phyloP scores from a whole-genome alignment of 176 grass and related monocot species.

The Triticum dicoccoides region DNA sequence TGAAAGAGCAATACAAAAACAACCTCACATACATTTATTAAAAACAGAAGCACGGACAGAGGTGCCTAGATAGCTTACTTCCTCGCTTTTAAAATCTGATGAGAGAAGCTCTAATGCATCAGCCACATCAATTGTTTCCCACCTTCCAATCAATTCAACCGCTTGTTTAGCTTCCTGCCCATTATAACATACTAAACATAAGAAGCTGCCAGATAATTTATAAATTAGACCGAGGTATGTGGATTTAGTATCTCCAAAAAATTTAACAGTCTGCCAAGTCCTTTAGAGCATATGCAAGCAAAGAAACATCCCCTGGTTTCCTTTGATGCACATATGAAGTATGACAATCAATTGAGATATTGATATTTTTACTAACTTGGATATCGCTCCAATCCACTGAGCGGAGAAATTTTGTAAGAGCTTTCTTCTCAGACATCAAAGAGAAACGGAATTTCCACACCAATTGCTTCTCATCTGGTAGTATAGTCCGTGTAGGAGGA shows the following conservation, averaged over 20 bases:
- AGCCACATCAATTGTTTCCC: constrained; percentile 96
- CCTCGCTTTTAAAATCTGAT: constrained; percentile 89
- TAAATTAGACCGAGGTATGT: constrained; percentile 5
- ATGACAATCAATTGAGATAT: background rate
- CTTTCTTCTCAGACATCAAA: constrained; percentile 99
- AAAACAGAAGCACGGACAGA: constrained; percentile 19
- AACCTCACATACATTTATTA: background rate
- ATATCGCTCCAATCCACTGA: constrained; percentile 97
- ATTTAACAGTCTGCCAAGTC: background rate
- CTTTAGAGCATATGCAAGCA: background rate
- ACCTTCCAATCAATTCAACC: constrained; percentile 88
- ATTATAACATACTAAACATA: constrained; percentile 24
- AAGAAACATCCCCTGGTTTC: background rate
- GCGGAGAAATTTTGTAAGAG: constrained; percentile 88
- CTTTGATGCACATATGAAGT: background rate
- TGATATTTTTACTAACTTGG: constrained; percentile 53
- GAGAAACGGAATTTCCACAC: constrained; percentile 99
- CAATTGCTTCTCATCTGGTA: constrained; percentile 84
- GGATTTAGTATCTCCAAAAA: background rate
- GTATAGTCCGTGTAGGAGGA: constrained; percentile 77
- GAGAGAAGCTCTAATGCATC: constrained; percentile 96
- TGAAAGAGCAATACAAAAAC: background rate
- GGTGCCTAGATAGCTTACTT: constrained; percentile 45
- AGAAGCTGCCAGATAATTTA: background rate
- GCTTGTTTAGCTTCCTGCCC: constrained; percentile 95